Percentiles rank a stretch among this genome's conserved stretches.
Evolutionary conservation across 148 eudicot species (phyloP).

Genomic region (Vaccinium myrtillus): DNA sequence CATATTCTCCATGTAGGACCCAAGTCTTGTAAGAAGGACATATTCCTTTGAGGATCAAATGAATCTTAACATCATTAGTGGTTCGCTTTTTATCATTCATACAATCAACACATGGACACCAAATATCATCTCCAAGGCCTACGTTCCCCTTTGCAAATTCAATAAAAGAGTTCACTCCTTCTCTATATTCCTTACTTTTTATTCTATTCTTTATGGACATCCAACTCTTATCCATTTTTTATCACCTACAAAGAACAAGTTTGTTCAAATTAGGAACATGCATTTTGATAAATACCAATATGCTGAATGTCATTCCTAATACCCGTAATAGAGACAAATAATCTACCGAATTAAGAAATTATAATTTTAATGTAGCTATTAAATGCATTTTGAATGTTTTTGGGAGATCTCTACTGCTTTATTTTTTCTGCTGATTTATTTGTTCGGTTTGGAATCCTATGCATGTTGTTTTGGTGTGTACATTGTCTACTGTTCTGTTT

Average conservation of each 20-base stretch:
- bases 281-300: no score
- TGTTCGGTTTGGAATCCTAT: no score
- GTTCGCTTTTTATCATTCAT: background rate
- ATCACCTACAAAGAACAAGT: background rate
- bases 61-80: background rate
- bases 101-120: background rate
- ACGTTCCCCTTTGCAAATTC: background rate
- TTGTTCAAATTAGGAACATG: background rate
- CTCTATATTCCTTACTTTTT: background rate
- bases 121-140: background rate
- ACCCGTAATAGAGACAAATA: no score
- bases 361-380: no score
- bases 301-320: no score
- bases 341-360: no score
- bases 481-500: no score
- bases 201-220: background rate
- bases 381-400: no score
- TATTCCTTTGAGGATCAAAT: background rate
- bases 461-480: no score
- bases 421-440: no score
- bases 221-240: background rate
- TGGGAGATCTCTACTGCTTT: no score
- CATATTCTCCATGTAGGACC: background rate
- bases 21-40: background rate
- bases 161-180: background rate